Base-by-base conservation (phyloP, 75 land plant genomes). In the Cupressus sempervirens region DNA sequence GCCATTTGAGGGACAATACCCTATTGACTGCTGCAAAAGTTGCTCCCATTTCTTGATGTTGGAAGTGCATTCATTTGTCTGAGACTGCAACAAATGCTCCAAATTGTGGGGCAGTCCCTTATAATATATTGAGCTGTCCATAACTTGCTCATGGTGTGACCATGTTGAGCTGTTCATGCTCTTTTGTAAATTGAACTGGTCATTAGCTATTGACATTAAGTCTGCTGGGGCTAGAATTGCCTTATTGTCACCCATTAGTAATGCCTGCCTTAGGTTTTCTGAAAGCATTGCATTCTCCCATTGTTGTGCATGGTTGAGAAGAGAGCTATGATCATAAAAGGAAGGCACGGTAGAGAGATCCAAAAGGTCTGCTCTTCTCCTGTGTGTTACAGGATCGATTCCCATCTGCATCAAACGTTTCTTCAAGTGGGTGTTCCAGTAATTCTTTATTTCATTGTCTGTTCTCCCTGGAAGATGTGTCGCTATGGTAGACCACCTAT, bases 371-470 rank as follows among this genome's bases (percentile, higher is more conserved):
- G 74, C 36, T 72, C 35, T 72, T 30, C 34, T 35, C 74, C n/a
- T 29, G 74, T 80, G 82, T 23, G 82, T 45, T 18, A 41, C 48
- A 41, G 82, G 82, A 41, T 80, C 82, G 11, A 45, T 80, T 50
- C 83, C 83, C 40, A 23, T 54, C 34, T 82, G 34, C 7, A 14
- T 30, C 29, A 73, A 32, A 8, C 72, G 82, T 75, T 80, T 80
- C 29, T 76, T 85, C 34, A 85, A 14, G 45, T 50, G 50, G 35
- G 86, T 81, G 36, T 85, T 80, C 86, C 86, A 85, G 35, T 29
- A 43, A 46, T 85, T 85, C 53, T 85, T 85, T 6, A 85, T 76
- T 35, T 85, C 86, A 15, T 85, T 85, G 34, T 85, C 86, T 30
- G 86, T 85, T 45, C 83, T 85, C 12, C 86, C 86, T 0, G 86